Evolutionary conservation across 495 filamentous ascomycete genomes (phyloP).

Genomic region (Hypoxylon cercidicola): DNA sequence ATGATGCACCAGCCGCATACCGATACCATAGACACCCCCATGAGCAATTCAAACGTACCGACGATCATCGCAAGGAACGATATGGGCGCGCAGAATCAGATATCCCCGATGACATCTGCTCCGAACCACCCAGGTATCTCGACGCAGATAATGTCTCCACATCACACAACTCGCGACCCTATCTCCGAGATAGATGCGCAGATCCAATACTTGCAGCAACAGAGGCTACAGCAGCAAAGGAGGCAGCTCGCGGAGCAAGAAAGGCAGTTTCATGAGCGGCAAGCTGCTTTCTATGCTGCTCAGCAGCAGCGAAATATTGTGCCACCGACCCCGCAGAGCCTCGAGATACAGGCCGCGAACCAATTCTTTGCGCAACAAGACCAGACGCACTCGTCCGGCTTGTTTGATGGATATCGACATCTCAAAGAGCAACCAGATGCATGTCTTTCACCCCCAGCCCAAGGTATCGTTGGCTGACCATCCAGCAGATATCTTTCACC

Average conservation of each 20-base stretch:
- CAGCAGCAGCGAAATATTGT: slow-evolving; percentile 70
- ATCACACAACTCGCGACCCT: slow-evolving; percentile 53
- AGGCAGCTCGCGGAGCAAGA: slow-evolving; percentile 60
- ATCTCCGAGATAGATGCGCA: slow-evolving; percentile 66
- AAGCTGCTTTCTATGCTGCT: slow-evolving; percentile 60
- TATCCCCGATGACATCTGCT: slow-evolving; percentile 57
- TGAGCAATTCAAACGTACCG: slow-evolving; percentile 57
- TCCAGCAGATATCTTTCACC: slow-evolving; percentile 82
- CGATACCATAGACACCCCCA: slow-evolving; percentile 60
- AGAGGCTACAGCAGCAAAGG: slow-evolving; percentile 62
- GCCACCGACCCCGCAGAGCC: slow-evolving; percentile 92
- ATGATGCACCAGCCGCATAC: slow-evolving; percentile 49
- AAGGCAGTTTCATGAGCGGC: slow-evolving; percentile 63
- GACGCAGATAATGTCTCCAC: slow-evolving; percentile 55
- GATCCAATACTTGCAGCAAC: slow-evolving; percentile 72
- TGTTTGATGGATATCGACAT: slow-evolving; percentile 67
- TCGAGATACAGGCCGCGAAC: slow-evolving; percentile 81
- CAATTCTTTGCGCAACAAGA: slow-evolving; percentile 70
- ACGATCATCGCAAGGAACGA: slow-evolving; percentile 53
- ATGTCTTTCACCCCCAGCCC: slow-evolving; percentile 46
- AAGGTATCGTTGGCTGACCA: slow-evolving; percentile 43
- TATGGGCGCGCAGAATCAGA: slow-evolving; percentile 55
- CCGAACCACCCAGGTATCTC: slow-evolving; percentile 53
- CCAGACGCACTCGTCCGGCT: slow-evolving; percentile 48
- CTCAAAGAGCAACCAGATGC: slow-evolving; percentile 84